These are phyloP conservation scores for Parastagonospora nodorum DNA, from an alignment of 2,329 filamentous ascomycete species.

Conservation along the genomic window DNA sequence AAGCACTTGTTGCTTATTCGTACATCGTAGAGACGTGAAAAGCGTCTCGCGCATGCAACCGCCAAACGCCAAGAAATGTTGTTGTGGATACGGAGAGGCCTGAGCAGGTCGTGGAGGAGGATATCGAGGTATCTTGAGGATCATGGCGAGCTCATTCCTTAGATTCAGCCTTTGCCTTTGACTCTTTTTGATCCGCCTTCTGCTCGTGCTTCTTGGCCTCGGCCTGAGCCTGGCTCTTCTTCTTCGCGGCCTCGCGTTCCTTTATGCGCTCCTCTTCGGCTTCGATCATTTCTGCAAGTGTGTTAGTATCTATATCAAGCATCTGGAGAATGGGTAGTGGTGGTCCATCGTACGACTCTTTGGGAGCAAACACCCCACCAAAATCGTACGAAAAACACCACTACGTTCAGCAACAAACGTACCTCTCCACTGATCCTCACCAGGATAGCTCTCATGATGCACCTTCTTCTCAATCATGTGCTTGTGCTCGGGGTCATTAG, in stretches of 20 bases:
- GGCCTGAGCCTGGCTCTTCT: constrained; percentile 19
- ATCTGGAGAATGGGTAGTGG: not conserved
- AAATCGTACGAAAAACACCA: not conserved
- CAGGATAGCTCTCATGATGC: constrained; percentile 84
- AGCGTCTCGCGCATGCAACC: constrained; percentile 1
- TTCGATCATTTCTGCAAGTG: constrained; percentile 74
- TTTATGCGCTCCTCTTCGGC: constrained; percentile 71
- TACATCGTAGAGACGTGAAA: not conserved
- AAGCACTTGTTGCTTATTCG: constrained; percentile 5
- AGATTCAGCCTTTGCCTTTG: constrained; percentile 13
- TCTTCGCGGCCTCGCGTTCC: constrained; percentile 50
- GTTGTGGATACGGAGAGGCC: not conserved
- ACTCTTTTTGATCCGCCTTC: constrained; percentile 27
- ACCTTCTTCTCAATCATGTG: constrained; percentile 83
- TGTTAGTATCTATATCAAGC: constrained; percentile 17
- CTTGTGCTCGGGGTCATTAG: constrained; percentile 81
- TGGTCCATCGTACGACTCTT: not conserved
- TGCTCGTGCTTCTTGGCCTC: constrained; percentile 20
- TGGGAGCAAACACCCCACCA: constrained; percentile 1
- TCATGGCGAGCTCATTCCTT: not conserved
- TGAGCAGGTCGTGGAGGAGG: not conserved
- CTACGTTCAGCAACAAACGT: constrained; percentile 39
- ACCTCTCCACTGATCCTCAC: constrained; percentile 94
- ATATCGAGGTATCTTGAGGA: not conserved
- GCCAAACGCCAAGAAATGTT: constrained; percentile 25